Percentiles rank a stretch among this genome's conserved stretches.
Evolutionary conservation across 805 yeast species (phyloP).

Genomic region (Candida sanyiensis): DNA sequence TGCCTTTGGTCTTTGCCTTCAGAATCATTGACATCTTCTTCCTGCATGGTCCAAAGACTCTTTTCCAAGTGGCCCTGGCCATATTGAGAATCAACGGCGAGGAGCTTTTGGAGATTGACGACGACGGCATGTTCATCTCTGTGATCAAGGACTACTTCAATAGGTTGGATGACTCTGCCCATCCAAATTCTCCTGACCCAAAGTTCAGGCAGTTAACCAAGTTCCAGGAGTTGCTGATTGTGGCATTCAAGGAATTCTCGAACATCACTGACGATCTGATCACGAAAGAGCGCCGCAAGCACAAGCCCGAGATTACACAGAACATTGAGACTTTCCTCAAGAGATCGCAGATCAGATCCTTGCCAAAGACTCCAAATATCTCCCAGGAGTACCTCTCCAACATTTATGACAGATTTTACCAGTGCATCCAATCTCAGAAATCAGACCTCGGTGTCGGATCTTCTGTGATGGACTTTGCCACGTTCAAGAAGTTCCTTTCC

Average conservation of each 20-base stretch:
- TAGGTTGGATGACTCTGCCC: slow-evolving; percentile 71
- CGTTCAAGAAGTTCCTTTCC: slow-evolving; percentile 68
- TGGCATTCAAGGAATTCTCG: slow-evolving; percentile 87
- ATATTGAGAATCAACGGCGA: slow-evolving; percentile 87
- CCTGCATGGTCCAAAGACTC: slow-evolving; percentile 79
- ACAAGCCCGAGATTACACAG: slow-evolving; percentile 70
- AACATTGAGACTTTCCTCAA: slow-evolving; percentile 89
- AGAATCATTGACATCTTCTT: slow-evolving; percentile 87
- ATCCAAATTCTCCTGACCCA: slow-evolving; percentile 61
- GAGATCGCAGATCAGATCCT: slow-evolving; percentile 81
- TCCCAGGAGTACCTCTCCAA: slow-evolving; percentile 54
- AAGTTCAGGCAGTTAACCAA: slow-evolving; percentile 65
- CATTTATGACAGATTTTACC: slow-evolving; percentile 80
- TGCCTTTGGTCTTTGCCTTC: slow-evolving; percentile 93
- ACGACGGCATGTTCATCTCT: slow-evolving; percentile 88
- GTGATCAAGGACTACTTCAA: slow-evolving; percentile 78
- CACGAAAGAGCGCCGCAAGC: slow-evolving; percentile 59
- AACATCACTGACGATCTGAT: slow-evolving; percentile 73
- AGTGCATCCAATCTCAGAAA: slow-evolving; percentile 63
- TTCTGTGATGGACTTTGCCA: slow-evolving; percentile 67
- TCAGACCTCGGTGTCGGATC: slow-evolving; percentile 45
- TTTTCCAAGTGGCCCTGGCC: slow-evolving; percentile 92
- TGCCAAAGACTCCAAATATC: slow-evolving; percentile 67
- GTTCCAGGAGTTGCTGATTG: slow-evolving; percentile 85
- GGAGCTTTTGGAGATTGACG: slow-evolving; percentile 68